Base-by-base conservation (phyloP, 2,329 filamentous ascomycete species). In the Ceratocystiopsis minuta region DNA sequence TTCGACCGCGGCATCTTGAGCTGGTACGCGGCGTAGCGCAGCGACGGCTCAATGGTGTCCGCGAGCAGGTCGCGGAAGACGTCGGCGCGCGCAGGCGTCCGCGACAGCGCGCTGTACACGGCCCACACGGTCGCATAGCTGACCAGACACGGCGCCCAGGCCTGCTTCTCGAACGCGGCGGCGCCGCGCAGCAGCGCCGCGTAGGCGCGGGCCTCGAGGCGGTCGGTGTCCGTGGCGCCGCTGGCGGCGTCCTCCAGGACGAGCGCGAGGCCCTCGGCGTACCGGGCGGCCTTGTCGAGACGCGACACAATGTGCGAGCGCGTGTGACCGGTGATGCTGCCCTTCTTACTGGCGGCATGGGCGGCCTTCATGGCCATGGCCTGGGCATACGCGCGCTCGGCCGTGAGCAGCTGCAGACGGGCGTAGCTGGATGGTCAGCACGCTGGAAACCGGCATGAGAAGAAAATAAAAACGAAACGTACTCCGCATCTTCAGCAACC, bases 1-100 rank as follows among this genome's bases (percentile, higher is more conserved):
- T 86, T 73, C 2, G 86, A 94, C 36, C 90, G 77, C 0, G 88
- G 82, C 31, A 93, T 73, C 56, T 88, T 81, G 56, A 86, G 70
- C 59, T 94, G 86, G 57, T 96, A 96, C 16, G 90, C 86, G 33
- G 87, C 87, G 58, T 92, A 96, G 48, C 88, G 79, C 53, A 98
- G 83, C 47, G 86, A 93, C 2, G 87, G 87, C 56, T 98, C 90
- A 47, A 94, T 78, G 5, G 82, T 92, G 52, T 82, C 78, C 38
- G 80, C 75, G 44, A 98, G 64, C 18, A 95, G 68, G 46, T 96
- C 88, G 55, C 82, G 86, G 66, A 84, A 90, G 33, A 81, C 65
- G 45, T 94, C 88, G 46, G 75, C 78, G 55, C 76, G 79, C 16
- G 64, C 59, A 32, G 57, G 47, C 62, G 73, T 47, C 15, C 71